These are phyloP conservation scores for Bocquillonia castaneifolia DNA, from an alignment of 441 rosid species.

Conservation along the genomic window DNA sequence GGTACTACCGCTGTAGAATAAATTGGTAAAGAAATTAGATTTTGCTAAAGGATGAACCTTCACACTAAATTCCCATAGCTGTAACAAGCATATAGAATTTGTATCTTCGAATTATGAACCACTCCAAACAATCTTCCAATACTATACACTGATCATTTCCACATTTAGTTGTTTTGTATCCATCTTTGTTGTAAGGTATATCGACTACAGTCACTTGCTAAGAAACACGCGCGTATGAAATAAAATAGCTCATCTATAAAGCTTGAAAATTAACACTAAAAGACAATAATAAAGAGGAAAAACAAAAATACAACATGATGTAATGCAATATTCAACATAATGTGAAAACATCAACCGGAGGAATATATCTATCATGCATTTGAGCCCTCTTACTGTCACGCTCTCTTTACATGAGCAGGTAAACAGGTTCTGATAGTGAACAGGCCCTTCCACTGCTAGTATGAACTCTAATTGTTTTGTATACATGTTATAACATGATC, in stretches of 20 bases:
- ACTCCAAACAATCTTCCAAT: not conserved
- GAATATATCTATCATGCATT: not conserved
- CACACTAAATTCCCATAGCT: not conserved
- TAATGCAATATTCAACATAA: not conserved
- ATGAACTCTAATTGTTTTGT: not conserved
- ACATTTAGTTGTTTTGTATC: not conserved
- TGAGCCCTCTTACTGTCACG: not conserved
- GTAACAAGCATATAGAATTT: not conserved
- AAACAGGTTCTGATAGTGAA: not conserved
- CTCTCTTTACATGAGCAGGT: not conserved
- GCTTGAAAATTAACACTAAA: not conserved
- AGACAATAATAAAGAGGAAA: not conserved
- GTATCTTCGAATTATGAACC: not conserved
- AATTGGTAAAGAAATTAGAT: conserved; percentile 15
- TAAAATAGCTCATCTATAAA: too few species aligned
- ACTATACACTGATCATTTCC: not conserved
- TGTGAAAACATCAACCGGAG: not conserved
- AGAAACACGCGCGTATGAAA: not conserved
- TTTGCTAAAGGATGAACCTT: not conserved
- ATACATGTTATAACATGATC: not conserved
- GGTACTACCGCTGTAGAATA: conserved; percentile 77
- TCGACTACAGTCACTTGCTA: not conserved
- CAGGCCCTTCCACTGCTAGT: not conserved
- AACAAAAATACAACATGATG: not conserved
- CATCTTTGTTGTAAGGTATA: too few species aligned